Conservation (phyloP, 2,329 filamentous ascomycete genomes). For the Ophiostoma novo-ulmi region DNA sequence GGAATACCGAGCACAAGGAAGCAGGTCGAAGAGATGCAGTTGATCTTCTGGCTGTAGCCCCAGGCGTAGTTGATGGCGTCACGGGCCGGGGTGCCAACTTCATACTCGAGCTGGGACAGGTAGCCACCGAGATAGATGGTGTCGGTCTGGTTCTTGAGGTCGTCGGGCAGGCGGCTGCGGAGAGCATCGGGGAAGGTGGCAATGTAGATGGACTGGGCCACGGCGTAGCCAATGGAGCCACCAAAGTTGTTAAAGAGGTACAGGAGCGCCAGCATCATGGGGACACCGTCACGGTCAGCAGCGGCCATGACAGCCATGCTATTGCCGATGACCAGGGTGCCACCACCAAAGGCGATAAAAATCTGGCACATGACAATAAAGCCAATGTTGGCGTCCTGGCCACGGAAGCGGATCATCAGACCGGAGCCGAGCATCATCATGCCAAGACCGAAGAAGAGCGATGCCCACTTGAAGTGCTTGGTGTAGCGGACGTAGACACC, state of each 20-base stretch:
- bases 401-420: conserved; percentile 54
- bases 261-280: conserved; percentile 53
- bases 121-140: conserved; percentile 46
- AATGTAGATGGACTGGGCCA: conserved; percentile 58
- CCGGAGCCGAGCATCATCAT: conserved; percentile 50
- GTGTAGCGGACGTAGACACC: conserved; percentile 46
- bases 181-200: conserved; percentile 50
- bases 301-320: conserved; percentile 58
- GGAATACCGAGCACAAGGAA: conserved; percentile 30
- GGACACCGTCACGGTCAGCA: conserved; percentile 52
- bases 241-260: conserved; percentile 55
- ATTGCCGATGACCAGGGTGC: conserved; percentile 52
- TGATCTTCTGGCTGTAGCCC: conserved; percentile 44
- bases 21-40: conserved; percentile 44
- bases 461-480: conserved; percentile 45
- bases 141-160: conserved; percentile 44
- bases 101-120: conserved; percentile 47
- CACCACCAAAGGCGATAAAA: conserved; percentile 49
- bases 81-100: conserved; percentile 45
- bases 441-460: conserved; percentile 44
- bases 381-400: conserved; percentile 44
- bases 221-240: conserved; percentile 53
- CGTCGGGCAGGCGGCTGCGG: conserved; percentile 41
- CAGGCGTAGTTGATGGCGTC: conserved; percentile 56
- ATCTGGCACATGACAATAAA: conserved; percentile 57